phyloP scores from a whole-genome alignment of 2,329 filamentous ascomycete genomes.

The Epicoccum nigrum region DNA sequence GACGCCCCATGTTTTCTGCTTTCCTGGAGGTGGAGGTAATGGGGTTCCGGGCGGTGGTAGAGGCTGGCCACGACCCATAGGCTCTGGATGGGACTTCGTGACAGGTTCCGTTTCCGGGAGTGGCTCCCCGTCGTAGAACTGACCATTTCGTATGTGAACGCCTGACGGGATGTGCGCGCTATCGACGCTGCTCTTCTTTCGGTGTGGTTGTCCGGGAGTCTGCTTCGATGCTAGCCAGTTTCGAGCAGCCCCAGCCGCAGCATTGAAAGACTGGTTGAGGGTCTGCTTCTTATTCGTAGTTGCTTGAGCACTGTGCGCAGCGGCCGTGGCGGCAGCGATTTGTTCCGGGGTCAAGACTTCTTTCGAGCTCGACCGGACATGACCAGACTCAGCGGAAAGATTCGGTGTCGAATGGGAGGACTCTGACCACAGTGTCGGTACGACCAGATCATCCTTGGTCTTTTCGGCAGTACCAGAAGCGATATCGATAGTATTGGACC shows the following conservation, averaged over 20 bases:
- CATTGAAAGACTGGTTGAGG: slow-evolving; percentile 47
- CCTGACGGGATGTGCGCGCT: slow-evolving; percentile 16
- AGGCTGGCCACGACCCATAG: slow-evolving; percentile 82
- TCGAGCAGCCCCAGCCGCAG: slow-evolving; percentile 63
- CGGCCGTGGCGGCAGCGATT: slow-evolving; percentile 28
- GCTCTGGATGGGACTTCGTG: slow-evolving; percentile 58
- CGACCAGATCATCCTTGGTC: slow-evolving; percentile 25
- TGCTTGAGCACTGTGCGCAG: slow-evolving; percentile 26
- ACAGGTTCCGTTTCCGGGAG: slow-evolving; percentile 8
- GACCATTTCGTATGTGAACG: slow-evolving; percentile 18
- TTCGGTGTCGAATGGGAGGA: slow-evolving; percentile 21
- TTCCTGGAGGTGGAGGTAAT: slow-evolving; percentile 70
- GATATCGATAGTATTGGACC: slow-evolving; percentile 37
- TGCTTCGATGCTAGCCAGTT: slow-evolving; percentile 63
- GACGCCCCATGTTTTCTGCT: slow-evolving; percentile 57
- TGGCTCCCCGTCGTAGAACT: slow-evolving; percentile 12
- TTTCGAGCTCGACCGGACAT: slow-evolving; percentile 24
- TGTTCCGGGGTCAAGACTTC: slow-evolving; percentile 30
- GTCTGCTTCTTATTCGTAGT: slow-evolving; percentile 28
- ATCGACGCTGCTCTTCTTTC: slow-evolving; percentile 19
- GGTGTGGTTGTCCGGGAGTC: slow-evolving; percentile 35
- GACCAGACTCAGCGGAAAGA: slow-evolving; percentile 10
- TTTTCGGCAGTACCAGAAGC: slow-evolving; percentile 19
- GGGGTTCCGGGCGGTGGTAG: slow-evolving; percentile 81
- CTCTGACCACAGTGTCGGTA: slow-evolving; percentile 33